phyloP scores from a whole-genome alignment of 805 yeast species.

The Metschnikowia cerradonensis region DNA sequence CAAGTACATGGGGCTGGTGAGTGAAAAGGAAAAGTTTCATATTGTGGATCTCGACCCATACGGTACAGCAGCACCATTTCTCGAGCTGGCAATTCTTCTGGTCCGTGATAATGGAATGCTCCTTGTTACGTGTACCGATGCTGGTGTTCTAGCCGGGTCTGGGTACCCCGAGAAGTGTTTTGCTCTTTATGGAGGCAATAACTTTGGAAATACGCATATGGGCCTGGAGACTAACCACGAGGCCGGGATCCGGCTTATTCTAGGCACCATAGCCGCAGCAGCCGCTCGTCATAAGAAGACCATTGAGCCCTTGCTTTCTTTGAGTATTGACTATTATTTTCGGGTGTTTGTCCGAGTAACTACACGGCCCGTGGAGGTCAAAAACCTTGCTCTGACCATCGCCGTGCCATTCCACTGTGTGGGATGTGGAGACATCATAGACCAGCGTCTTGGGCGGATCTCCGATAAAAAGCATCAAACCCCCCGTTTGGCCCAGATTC shows the following conservation, averaged over 20 bases:
- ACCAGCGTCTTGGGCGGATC: constrained; percentile 72
- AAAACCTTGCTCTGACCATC: constrained; percentile 69
- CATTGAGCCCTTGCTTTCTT: constrained; percentile 79
- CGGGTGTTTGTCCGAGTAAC: constrained; percentile 77
- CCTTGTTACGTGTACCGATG: constrained; percentile 92
- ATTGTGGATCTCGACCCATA: constrained; percentile 94
- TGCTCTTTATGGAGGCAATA: constrained; percentile 90
- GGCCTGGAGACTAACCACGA: constrained; percentile 81
- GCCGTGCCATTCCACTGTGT: constrained; percentile 80
- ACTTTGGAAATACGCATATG: constrained; percentile 55
- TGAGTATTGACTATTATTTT: constrained; percentile 90
- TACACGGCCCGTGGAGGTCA: constrained; percentile 77
- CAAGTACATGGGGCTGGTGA: constrained; percentile 57
- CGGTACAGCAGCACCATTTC: constrained; percentile 94
- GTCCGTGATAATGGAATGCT: constrained; percentile 82
- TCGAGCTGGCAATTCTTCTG: constrained; percentile 85
- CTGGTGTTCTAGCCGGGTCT: constrained; percentile 92
- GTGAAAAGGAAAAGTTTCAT: constrained; percentile 55
- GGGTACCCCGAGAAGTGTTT: constrained; percentile 97
- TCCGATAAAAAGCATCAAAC: constrained; percentile 52
- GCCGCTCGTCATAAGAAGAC: constrained; percentile 88
- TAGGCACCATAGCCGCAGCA: constrained; percentile 67
- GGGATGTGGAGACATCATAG: constrained; percentile 73
- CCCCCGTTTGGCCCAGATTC: constrained; percentile 51
- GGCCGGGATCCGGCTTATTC: constrained; percentile 81